phyloP scores from a whole-genome alignment of 805 yeast species.

The Lipomyces chichibuensis region DNA sequence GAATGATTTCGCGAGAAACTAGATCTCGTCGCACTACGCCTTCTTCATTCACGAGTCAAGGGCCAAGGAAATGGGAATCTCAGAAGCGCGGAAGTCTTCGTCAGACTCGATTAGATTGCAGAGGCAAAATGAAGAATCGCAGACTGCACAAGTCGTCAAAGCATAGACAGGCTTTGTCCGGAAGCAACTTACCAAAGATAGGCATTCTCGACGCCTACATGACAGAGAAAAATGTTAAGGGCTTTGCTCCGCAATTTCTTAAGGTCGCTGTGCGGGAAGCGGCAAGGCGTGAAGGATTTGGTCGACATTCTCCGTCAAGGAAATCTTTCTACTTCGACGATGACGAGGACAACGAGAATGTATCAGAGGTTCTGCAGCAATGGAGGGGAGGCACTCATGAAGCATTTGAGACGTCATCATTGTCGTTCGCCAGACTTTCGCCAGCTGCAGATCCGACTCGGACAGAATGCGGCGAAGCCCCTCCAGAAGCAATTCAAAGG shows the following conservation, averaged over 20 bases:
- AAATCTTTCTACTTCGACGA: constrained; percentile 32
- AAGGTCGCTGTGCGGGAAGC: constrained; percentile 33
- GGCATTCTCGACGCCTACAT: constrained; percentile 33
- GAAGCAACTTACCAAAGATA: constrained; percentile 11
- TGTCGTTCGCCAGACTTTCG: constrained; percentile 7
- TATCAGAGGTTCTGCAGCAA: constrained; percentile 19
- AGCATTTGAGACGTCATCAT: constrained; percentile 28
- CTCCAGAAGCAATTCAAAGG: constrained; percentile 1
- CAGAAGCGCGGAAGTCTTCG: not conserved
- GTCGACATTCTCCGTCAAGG: constrained; percentile 24
- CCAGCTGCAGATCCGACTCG: not conserved
- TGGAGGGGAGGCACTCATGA: constrained; percentile 36
- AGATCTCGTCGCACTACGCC: constrained; percentile 17
- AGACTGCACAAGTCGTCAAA: not conserved
- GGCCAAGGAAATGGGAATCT: not conserved
- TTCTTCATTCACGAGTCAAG: constrained; percentile 11
- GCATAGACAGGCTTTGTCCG: not conserved
- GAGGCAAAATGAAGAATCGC: not conserved
- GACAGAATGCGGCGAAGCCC: not conserved
- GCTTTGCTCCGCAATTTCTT: constrained; percentile 25
- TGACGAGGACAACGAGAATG: constrained; percentile 29
- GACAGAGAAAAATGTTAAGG: constrained; percentile 4
- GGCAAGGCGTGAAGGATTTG: constrained; percentile 14
- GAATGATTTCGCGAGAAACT: constrained; percentile 16
- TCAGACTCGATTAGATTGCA: not conserved